Evolutionary conservation across 225 moss, liverwort and hornwort genomes (phyloP).

Genomic region (Bryoerythrophyllum caledonicum): DNA sequence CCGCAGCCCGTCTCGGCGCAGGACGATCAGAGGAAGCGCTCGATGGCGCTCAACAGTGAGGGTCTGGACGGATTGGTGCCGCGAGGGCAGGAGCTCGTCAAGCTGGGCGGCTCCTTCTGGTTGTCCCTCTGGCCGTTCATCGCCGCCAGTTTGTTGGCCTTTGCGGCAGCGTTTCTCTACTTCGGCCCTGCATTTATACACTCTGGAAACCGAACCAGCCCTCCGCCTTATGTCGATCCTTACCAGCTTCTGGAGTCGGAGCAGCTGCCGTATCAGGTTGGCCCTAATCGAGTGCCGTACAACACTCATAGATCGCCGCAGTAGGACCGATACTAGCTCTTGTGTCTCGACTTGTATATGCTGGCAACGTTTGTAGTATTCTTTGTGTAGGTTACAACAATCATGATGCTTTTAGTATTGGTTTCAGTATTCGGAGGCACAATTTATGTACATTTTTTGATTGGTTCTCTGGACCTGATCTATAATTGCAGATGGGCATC

Average conservation of each 20-base stretch:
- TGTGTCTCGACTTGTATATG: constrained; percentile 28
- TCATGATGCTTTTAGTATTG: constrained; percentile 13
- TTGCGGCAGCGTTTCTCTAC: constrained; percentile 74
- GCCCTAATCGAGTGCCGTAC: constrained; percentile 75
- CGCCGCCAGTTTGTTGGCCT: constrained; percentile 53
- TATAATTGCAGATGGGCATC: constrained; percentile 15
- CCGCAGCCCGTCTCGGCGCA: constrained; percentile 29
- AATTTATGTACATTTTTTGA: constrained; percentile 34
- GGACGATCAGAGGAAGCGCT: constrained; percentile 72
- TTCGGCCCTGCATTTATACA: constrained; percentile 84
- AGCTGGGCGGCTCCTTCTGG: constrained; percentile 81
- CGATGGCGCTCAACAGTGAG: constrained; percentile 90
- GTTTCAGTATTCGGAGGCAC: constrained; percentile 7
- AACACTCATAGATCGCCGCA: constrained; percentile 43
- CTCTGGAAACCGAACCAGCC: constrained; percentile 34
- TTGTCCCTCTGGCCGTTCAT: constrained; percentile 87
- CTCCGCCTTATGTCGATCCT: constrained; percentile 78
- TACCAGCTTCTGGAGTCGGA: constrained; percentile 83
- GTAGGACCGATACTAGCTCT: constrained; percentile 3
- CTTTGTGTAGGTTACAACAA: constrained; percentile 21
- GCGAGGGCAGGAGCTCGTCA: constrained; percentile 79
- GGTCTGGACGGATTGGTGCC: constrained; percentile 90
- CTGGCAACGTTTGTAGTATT: constrained; percentile 23
- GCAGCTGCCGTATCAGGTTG: constrained; percentile 59
- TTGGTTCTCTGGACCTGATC: constrained; percentile 18